Percentiles rank a stretch among this genome's conserved stretches.
Evolutionary conservation across 257 asterid genomes (phyloP).

Genomic region (Solanum medicagineum): DNA sequence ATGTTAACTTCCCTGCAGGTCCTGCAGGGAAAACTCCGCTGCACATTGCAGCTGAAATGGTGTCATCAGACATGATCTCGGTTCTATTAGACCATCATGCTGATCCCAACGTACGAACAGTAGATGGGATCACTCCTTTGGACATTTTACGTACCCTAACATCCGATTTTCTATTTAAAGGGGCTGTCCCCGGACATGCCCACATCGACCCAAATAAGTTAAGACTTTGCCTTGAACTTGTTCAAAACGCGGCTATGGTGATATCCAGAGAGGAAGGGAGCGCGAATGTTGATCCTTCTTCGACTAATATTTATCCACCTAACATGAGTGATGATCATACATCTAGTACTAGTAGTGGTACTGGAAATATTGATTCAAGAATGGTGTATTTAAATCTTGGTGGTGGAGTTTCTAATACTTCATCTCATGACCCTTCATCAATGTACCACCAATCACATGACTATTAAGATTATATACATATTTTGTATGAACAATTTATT

Average conservation of each 20-base stretch:
- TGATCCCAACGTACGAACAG: conserved; percentile 71
- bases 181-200: conserved; percentile 70
- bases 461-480: conserved; percentile 6
- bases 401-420: conserved; percentile 23
- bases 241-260: conserved; percentile 91
- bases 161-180: conserved; percentile 79
- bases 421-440: conserved; percentile 34
- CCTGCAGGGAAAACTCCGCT: conserved; percentile 83
- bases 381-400: conserved; percentile 78
- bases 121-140: conserved; percentile 71
- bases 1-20: conserved; percentile 82
- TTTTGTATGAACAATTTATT: not conserved
- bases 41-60: conserved; percentile 90
- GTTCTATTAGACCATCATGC: conserved; percentile 95
- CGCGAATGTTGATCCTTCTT: conserved; percentile 13
- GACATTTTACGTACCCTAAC: conserved; percentile 90
- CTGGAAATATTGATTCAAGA: conserved; percentile 45
- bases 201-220: conserved; percentile 82
- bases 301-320: conserved; percentile 42
- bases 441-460: conserved; percentile 67
- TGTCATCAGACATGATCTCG: conserved; percentile 95
- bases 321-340: conserved; percentile 38
- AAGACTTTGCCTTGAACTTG: conserved; percentile 80
- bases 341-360: conserved; percentile 27
- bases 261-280: conserved; percentile 83